phyloP scores from a whole-genome alignment of 1,284 basidiomycete genomes.

The Caloboletus inedulis region DNA sequence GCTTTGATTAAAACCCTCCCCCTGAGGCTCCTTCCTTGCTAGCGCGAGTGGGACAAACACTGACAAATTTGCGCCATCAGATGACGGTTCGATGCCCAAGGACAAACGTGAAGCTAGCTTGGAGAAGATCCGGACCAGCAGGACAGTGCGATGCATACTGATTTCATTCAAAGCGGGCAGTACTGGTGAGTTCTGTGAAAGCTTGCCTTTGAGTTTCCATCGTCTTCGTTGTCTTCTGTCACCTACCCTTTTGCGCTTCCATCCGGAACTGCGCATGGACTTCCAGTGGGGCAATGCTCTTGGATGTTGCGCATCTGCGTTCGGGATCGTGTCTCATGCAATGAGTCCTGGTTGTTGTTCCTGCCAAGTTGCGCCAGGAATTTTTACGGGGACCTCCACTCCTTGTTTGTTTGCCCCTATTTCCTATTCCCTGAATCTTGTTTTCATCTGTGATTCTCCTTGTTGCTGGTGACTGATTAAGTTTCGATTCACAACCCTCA shows the following conservation, averaged over 20 bases:
- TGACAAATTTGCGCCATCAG: constrained; percentile 38
- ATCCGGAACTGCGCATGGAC: not conserved
- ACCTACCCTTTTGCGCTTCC: not conserved
- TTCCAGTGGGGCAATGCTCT: not conserved
- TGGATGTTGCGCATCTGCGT: not conserved
- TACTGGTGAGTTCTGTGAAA: constrained; percentile 56
- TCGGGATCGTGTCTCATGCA: not conserved
- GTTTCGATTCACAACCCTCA: constrained; percentile 1
- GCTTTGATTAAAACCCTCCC: constrained; percentile 4
- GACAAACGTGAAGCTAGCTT: constrained; percentile 75
- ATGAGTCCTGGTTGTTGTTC: not conserved
- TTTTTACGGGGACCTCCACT: not conserved
- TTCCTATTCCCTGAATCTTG: not conserved
- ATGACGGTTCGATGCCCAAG: constrained; percentile 84
- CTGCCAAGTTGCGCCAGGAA: not conserved
- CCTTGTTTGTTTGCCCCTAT: not conserved
- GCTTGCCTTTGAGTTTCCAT: not conserved
- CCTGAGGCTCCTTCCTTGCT: not conserved
- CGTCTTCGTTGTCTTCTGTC: not conserved
- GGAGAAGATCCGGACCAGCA: constrained; percentile 65
- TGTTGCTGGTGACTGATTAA: constrained; percentile 14
- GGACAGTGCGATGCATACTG: constrained; percentile 69
- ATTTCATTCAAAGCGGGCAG: constrained; percentile 97
- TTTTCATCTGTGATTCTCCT: not conserved
- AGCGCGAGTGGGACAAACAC: not conserved